Conservation (phyloP, 352 stramenopile species). For the Pythium folliculosum region DNA sequence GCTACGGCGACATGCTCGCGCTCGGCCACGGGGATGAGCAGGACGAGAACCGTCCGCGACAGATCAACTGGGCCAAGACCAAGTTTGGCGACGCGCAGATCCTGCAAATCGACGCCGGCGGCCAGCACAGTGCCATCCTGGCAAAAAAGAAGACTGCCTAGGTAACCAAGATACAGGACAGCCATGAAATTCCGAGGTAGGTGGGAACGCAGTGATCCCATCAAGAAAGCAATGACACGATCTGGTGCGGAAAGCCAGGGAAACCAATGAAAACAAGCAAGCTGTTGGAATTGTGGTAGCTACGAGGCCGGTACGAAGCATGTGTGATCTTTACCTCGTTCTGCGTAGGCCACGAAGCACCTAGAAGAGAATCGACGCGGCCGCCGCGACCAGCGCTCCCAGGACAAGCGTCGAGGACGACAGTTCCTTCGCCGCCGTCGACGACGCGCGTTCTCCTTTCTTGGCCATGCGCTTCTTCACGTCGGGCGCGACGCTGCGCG, state of each 20-base stretch:
- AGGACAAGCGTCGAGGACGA: neutral
- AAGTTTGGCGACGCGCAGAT: conserved; percentile 64
- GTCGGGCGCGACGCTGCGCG: conserved; percentile 31
- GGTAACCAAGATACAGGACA: neutral
- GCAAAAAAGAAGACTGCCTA: conserved; percentile 24
- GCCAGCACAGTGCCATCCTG: conserved; percentile 87
- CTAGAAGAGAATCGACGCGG: conserved; percentile 8
- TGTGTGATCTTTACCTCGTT: conserved; percentile 3
- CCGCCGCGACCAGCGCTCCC: neutral
- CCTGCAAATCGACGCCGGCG: conserved; percentile 81
- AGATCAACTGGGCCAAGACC: conserved; percentile 72
- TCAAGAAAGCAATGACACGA: neutral
- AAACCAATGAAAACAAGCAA: conserved; percentile 2
- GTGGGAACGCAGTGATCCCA: neutral
- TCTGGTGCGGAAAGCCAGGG: neutral
- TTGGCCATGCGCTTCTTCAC: conserved; percentile 38
- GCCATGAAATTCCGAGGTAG: neutral
- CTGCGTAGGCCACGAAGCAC: neutral
- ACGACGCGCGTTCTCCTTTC: conserved; percentile 4
- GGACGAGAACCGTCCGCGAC: conserved; percentile 73
- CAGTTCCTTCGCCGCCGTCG: neutral
- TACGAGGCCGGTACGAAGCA: neutral
- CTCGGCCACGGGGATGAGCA: conserved; percentile 85
- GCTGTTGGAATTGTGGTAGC: neutral
- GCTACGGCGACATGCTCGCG: conserved; percentile 91